phyloP scores from a whole-genome alignment of 2,329 filamentous ascomycete species.

The Pseudogymnoascus sp. region DNA sequence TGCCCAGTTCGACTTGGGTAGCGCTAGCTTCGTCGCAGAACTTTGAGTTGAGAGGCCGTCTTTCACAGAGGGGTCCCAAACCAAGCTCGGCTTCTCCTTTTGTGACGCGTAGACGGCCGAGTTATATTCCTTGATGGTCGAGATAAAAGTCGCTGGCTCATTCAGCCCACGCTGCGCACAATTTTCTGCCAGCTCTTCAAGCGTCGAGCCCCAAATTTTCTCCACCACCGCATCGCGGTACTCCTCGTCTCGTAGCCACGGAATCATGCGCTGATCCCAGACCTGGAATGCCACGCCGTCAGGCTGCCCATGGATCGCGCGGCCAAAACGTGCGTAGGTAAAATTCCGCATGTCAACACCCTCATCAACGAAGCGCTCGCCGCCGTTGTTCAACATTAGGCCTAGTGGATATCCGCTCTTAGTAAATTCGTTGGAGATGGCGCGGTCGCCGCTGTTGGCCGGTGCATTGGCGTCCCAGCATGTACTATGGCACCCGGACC shows the following conservation, averaged over 20 bases:
- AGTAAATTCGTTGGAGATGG: constrained; percentile 57
- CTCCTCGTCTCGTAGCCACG: constrained; percentile 51
- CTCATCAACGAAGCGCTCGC: constrained; percentile 57
- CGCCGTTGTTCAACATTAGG: constrained; percentile 52
- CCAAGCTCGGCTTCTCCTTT: constrained; percentile 34
- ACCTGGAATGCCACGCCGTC: constrained; percentile 53
- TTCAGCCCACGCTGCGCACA: constrained; percentile 39
- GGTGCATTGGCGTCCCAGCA: constrained; percentile 55
- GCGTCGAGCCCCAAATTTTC: constrained; percentile 16
- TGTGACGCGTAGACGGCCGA: constrained; percentile 41
- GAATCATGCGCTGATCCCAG: constrained; percentile 46
- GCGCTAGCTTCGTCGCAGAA: constrained; percentile 29
- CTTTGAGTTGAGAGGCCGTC: constrained; percentile 56
- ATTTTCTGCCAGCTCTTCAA: constrained; percentile 48
- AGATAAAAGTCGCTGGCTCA: constrained; percentile 37
- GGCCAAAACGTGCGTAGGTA: constrained; percentile 58
- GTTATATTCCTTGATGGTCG: constrained; percentile 49
- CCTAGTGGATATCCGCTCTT: constrained; percentile 62
- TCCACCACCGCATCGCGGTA: constrained; percentile 50
- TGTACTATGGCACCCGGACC: constrained; percentile 49
- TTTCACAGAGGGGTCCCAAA: constrained; percentile 51
- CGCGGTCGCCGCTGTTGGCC: constrained; percentile 43
- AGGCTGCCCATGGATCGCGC: constrained; percentile 51
- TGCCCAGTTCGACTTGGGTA: constrained; percentile 60
- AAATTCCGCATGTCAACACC: constrained; percentile 57